phyloP scores from a whole-genome alignment of 352 stramenopile genomes.

The Plasmopara muralis region DNA sequence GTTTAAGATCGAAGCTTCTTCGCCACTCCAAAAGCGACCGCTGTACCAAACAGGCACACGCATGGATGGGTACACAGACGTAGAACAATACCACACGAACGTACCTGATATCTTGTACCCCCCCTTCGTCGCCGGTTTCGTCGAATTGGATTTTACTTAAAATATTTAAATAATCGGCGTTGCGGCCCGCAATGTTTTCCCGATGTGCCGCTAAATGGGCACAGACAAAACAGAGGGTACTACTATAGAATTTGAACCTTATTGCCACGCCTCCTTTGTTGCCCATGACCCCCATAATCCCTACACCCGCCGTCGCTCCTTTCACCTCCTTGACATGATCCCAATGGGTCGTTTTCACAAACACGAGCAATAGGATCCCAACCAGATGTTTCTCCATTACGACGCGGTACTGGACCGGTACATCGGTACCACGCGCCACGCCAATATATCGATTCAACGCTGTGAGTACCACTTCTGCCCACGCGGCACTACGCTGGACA shows the following conservation, averaged over 20 bases:
- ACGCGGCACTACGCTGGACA: slow-evolving; percentile 82
- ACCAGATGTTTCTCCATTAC: slow-evolving; percentile 93
- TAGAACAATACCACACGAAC: background rate
- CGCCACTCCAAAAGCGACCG: slow-evolving; percentile 36
- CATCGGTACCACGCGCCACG: slow-evolving; percentile 5
- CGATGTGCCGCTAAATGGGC: slow-evolving; percentile 97
- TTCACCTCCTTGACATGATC: slow-evolving; percentile 84
- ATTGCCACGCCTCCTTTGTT: slow-evolving; percentile 98
- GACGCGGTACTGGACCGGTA: slow-evolving; percentile 44
- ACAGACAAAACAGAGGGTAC: slow-evolving; percentile 98
- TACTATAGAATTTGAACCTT: slow-evolving; percentile 96
- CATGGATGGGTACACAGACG: background rate
- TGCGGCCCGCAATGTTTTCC: slow-evolving; percentile 95
- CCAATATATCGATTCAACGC: slow-evolving; percentile 85
- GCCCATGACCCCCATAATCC: slow-evolving; percentile 98
- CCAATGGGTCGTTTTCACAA: slow-evolving; percentile 81
- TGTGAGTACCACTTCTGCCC: slow-evolving; percentile 84
- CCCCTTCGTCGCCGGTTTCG: slow-evolving; percentile 25
- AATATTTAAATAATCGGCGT: slow-evolving; percentile 98
- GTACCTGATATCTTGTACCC: slow-evolving; percentile 28
- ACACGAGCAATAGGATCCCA: slow-evolving; percentile 95
- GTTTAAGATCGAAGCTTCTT: slow-evolving; percentile 82
- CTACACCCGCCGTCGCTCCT: slow-evolving; percentile 89
- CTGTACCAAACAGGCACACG: slow-evolving; percentile 3
- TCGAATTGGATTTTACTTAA: slow-evolving; percentile 93